phyloP scores from a whole-genome alignment of 768 basidiomycete genomes.

The Xanthoconium purpureum region DNA sequence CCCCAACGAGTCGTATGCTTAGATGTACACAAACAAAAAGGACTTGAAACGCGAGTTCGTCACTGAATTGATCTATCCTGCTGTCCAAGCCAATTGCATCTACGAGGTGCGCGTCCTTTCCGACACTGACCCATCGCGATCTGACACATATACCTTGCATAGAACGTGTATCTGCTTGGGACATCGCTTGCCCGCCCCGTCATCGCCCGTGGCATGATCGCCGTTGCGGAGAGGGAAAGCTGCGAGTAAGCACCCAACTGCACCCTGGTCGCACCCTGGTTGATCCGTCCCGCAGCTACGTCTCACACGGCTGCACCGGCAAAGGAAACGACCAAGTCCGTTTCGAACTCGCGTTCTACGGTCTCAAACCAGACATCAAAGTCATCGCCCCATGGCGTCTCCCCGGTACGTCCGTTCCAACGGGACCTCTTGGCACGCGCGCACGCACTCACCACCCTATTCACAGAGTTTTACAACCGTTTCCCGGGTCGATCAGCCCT shows the following conservation, averaged over 20 bases:
- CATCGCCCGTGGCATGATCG: conserved; percentile 99
- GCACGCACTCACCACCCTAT: not conserved
- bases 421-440: not conserved
- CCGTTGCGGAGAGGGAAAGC: conserved; percentile 80
- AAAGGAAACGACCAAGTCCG: conserved; percentile 99
- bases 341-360: conserved; percentile 98
- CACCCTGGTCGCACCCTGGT: not conserved
- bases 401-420: conserved; percentile 52
- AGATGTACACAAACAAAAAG: conserved; percentile 38
- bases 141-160: not conserved
- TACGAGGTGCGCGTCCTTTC: conserved; percentile 68
- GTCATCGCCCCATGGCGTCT: conserved; percentile 98
- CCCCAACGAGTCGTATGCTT: not conserved
- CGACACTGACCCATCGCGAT: not conserved
- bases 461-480: conserved; percentile 89
- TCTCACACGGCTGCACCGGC: conserved; percentile 98
- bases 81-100: conserved; percentile 97
- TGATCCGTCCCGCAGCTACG: conserved; percentile 54
- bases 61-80: conserved; percentile 95
- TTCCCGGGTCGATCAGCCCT: conserved; percentile 95
- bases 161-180: conserved; percentile 96
- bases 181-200: conserved; percentile 98
- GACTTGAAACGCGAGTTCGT: conserved; percentile 95
- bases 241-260: conserved; percentile 74
- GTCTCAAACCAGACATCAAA: conserved; percentile 97